These are phyloP conservation scores for Ogataea henricii DNA, from an alignment of 805 yeast species.

Conservation along the genomic window DNA sequence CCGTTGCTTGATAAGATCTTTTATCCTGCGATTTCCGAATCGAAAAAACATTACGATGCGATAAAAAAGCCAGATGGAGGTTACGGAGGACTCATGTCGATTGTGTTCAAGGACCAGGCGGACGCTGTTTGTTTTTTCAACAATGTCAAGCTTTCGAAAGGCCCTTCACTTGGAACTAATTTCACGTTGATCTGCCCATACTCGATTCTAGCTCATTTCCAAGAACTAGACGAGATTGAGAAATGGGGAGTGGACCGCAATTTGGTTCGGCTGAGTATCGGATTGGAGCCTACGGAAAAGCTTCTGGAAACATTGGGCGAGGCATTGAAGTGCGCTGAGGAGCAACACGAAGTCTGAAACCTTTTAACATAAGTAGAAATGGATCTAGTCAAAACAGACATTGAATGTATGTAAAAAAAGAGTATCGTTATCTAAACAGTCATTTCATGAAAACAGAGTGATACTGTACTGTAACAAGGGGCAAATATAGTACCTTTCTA, in stretches of 20 bases:
- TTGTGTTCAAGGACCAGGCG: slow-evolving; percentile 63
- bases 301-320: slow-evolving; percentile 50
- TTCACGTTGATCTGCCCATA: slow-evolving; percentile 90
- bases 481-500: neutral
- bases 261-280: slow-evolving; percentile 80
- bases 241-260: slow-evolving; percentile 81
- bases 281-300: slow-evolving; percentile 71
- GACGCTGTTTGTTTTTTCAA: slow-evolving; percentile 78
- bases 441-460: slow-evolving; percentile 6
- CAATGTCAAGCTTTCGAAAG: slow-evolving; percentile 69
- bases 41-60: slow-evolving; percentile 68
- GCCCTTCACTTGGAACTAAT: slow-evolving; percentile 90
- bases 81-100: slow-evolving; percentile 83
- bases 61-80: slow-evolving; percentile 74
- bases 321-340: slow-evolving; percentile 51
- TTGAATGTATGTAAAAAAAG: slow-evolving; percentile 7
- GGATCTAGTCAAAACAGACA: slow-evolving; percentile 10
- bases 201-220: slow-evolving; percentile 81
- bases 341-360: slow-evolving; percentile 35
- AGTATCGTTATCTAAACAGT: slow-evolving; percentile 11
- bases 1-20: slow-evolving; percentile 62
- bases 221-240: slow-evolving; percentile 76
- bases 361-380: neutral
- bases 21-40: slow-evolving; percentile 64
- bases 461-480: slow-evolving; percentile 7